Evolutionary conservation across 2,329 filamentous ascomycete genomes (phyloP).

Genomic region (Aspergillus niger): DNA sequence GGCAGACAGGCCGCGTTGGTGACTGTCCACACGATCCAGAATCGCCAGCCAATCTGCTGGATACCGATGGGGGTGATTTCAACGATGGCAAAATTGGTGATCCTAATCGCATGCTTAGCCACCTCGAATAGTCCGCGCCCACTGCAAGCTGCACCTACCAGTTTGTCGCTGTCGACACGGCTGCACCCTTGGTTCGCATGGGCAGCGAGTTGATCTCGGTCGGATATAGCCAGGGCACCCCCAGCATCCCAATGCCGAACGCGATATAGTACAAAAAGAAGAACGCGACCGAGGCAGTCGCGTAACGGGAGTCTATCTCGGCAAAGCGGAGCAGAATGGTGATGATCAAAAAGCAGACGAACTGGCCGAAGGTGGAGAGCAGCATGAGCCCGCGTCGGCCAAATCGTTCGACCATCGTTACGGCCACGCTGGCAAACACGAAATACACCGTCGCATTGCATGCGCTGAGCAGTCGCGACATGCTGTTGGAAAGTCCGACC

Average conservation of each 20-base stretch:
- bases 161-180: constrained; percentile 51
- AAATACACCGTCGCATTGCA: constrained; percentile 56
- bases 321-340: constrained; percentile 52
- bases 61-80: constrained; percentile 50
- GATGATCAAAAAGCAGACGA: constrained; percentile 55
- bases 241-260: constrained; percentile 51
- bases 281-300: constrained; percentile 47
- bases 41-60: constrained; percentile 41
- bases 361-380: constrained; percentile 53
- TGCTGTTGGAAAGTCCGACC: constrained; percentile 55
- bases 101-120: not conserved
- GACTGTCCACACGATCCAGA: constrained; percentile 48
- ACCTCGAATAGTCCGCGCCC: not conserved
- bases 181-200: constrained; percentile 52
- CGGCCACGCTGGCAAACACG: constrained; percentile 51
- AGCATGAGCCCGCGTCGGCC: constrained; percentile 61
- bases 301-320: not conserved
- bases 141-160: constrained; percentile 34
- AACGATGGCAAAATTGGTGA: constrained; percentile 35
- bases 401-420: constrained; percentile 53
- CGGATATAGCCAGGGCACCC: constrained; percentile 39
- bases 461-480: constrained; percentile 58
- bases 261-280: constrained; percentile 57
- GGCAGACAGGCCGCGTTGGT: constrained; percentile 52
- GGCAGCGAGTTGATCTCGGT: constrained; percentile 52